phyloP scores from a whole-genome alignment of 2,329 filamentous ascomycete species.

The Arthrobotrys sinensis region DNA sequence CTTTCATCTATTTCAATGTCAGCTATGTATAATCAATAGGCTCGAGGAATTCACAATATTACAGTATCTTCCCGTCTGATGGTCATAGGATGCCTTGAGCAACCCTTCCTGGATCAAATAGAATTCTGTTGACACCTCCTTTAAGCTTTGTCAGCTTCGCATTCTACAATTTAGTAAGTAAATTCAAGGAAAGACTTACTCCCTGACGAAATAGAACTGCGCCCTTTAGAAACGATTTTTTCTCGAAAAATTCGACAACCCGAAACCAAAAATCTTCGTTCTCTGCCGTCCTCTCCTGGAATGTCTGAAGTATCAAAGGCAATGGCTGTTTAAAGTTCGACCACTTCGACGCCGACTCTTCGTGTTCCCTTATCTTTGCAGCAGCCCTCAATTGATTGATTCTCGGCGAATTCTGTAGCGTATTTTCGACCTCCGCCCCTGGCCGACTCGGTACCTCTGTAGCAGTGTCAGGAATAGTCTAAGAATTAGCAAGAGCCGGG shows the following conservation, averaged over 20 bases:
- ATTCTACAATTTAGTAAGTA: neutral
- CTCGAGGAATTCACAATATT: neutral
- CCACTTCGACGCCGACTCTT: conserved; percentile 78
- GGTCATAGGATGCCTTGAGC: conserved; percentile 87
- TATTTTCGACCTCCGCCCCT: conserved; percentile 67
- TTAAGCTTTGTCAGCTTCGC: conserved; percentile 17
- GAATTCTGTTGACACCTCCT: conserved; percentile 82
- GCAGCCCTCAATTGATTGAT: conserved; percentile 82
- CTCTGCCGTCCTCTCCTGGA: conserved; percentile 85
- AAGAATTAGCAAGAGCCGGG: neutral
- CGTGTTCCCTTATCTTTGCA: conserved; percentile 79
- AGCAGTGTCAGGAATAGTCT: conserved; percentile 20
- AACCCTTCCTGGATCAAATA: conserved; percentile 93
- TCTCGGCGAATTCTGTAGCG: conserved; percentile 81
- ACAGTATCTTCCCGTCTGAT: conserved; percentile 85
- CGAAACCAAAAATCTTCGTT: conserved; percentile 98
- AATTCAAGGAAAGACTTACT: conserved; percentile 51
- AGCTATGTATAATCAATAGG: neutral
- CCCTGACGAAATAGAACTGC: conserved; percentile 83
- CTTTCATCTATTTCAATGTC: conserved; percentile 54
- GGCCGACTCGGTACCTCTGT: conserved; percentile 44
- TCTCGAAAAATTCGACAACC: conserved; percentile 81
- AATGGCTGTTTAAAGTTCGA: conserved; percentile 90
- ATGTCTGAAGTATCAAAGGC: conserved; percentile 93
- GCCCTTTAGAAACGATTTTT: conserved; percentile 78